Evolutionary conservation across 1,139 yeast species (phyloP).

Genomic region (Candida sp.): DNA sequence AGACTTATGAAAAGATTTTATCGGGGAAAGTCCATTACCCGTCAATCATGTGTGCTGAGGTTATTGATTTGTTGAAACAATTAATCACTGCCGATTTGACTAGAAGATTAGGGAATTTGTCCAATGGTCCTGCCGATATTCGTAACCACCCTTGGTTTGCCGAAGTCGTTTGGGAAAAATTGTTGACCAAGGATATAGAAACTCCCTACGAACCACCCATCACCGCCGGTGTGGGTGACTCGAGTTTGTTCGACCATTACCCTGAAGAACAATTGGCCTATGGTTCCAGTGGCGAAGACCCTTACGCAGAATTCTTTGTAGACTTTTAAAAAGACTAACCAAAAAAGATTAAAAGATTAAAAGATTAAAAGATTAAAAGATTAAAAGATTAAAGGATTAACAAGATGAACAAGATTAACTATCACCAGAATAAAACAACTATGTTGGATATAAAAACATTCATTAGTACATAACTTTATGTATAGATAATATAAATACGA

Average conservation of each 20-base stretch:
- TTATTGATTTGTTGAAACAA: slow-evolving; percentile 45
- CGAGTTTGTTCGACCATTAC: slow-evolving; percentile 58
- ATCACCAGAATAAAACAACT: no score
- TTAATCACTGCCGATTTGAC: slow-evolving; percentile 56
- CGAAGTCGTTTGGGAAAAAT: slow-evolving; percentile 60
- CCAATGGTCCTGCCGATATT: slow-evolving; percentile 56
- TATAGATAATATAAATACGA: no score
- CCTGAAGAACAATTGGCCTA: slow-evolving; percentile 59
- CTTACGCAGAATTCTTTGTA: slow-evolving; percentile 44
- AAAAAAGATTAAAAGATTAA: no score
- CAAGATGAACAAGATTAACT: no score
- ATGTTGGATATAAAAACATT: no score
- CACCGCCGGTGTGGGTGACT: slow-evolving; percentile 59
- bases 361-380: no score
- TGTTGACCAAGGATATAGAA: slow-evolving; percentile 54
- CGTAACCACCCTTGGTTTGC: slow-evolving; percentile 57
- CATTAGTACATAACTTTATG: no score
- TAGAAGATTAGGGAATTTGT: slow-evolving; percentile 53
- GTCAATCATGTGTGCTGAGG: slow-evolving; percentile 48
- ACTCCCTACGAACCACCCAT: slow-evolving; percentile 66
- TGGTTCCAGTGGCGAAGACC: slow-evolving; percentile 48
- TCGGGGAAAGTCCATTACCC: slow-evolving; percentile 52
- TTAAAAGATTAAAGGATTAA: no score
- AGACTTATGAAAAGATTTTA: slow-evolving; percentile 57
- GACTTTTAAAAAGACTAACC: slow-evolving; percentile 33